Evolutionary conservation across 306 rosid species (phyloP).

Genomic region (Fragaria vesca): DNA sequence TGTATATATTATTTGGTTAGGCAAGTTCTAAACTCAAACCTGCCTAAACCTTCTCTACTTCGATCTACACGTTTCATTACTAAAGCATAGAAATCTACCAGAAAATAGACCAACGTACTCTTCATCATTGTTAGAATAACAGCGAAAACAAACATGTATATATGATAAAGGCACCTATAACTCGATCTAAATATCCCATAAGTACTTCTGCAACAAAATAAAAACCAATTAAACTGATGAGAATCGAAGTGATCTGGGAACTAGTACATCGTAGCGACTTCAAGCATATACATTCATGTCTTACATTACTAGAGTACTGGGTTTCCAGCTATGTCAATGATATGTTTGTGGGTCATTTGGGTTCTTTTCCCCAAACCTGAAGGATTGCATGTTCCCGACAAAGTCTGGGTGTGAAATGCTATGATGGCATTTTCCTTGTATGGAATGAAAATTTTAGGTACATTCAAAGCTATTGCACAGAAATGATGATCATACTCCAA

Average conservation of each 20-base stretch:
- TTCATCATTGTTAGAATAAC: neutral
- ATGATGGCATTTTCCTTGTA: constrained; percentile 68
- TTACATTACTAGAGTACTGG: constrained; percentile 19
- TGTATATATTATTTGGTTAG: neutral
- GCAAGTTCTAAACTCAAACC: constrained; percentile 4
- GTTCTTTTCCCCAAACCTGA: constrained; percentile 46
- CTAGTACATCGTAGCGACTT: neutral
- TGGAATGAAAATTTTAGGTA: constrained; percentile 47
- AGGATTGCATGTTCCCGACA: constrained; percentile 91
- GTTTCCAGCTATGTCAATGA: constrained; percentile 38
- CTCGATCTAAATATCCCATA: neutral
- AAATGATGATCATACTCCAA: constrained; percentile 41
- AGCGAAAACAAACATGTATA: neutral
- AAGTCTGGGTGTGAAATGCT: constrained; percentile 54
- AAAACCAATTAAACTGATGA: neutral
- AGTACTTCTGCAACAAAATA: neutral
- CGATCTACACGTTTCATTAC: neutral
- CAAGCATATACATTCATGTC: constrained; percentile 21
- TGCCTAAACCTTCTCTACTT: neutral
- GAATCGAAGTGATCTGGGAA: neutral
- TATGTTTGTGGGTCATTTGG: constrained; percentile 35
- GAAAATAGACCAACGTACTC: neutral
- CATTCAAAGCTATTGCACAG: constrained; percentile 28
- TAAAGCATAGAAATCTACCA: neutral
- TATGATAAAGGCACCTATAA: neutral